A percentile compares a stretch with the other conserved stretches of the same genome.
Conservation (phyloP, 2,329 filamentous ascomycete genomes). For the Tricladium varicosporioides region DNA sequence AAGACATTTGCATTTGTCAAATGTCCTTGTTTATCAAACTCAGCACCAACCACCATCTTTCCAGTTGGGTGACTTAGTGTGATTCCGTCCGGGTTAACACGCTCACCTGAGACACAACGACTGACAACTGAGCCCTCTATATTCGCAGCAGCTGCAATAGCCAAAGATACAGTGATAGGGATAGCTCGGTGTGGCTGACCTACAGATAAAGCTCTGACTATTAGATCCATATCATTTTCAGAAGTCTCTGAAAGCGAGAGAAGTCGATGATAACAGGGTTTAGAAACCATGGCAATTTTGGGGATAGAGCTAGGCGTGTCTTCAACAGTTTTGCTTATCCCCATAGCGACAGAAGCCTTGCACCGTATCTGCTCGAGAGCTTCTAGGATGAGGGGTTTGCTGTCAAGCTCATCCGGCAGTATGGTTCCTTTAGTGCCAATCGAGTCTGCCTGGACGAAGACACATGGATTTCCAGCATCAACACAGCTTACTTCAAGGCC, state of each 20-base stretch:
- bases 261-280: constrained; percentile 36
- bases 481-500: constrained; percentile 54
- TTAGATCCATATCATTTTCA: constrained; percentile 35
- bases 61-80: constrained; percentile 47
- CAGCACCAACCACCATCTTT: constrained; percentile 41
- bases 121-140: constrained; percentile 41
- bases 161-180: constrained; percentile 53
- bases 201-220: constrained; percentile 52
- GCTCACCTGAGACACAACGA: constrained; percentile 26
- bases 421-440: constrained; percentile 49
- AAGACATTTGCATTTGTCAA: constrained; percentile 43
- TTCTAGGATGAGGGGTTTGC: constrained; percentile 40
- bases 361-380: constrained; percentile 56
- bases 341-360: constrained; percentile 59
- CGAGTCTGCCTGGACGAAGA: constrained; percentile 57
- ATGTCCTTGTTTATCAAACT: constrained; percentile 36
- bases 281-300: constrained; percentile 58
- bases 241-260: constrained; percentile 38
- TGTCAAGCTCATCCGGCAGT: constrained; percentile 52
- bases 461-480: constrained; percentile 62
- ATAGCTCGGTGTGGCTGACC: constrained; percentile 56
- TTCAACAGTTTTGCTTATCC: constrained; percentile 44
- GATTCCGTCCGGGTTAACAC: constrained; percentile 34
- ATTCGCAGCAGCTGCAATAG: constrained; percentile 46
- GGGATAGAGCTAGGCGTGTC: constrained; percentile 57